Percentiles rank a stretch among this genome's conserved stretches.
Evolutionary conservation across 306 rosid species (phyloP).

Genomic region (Calophaca sinica): DNA sequence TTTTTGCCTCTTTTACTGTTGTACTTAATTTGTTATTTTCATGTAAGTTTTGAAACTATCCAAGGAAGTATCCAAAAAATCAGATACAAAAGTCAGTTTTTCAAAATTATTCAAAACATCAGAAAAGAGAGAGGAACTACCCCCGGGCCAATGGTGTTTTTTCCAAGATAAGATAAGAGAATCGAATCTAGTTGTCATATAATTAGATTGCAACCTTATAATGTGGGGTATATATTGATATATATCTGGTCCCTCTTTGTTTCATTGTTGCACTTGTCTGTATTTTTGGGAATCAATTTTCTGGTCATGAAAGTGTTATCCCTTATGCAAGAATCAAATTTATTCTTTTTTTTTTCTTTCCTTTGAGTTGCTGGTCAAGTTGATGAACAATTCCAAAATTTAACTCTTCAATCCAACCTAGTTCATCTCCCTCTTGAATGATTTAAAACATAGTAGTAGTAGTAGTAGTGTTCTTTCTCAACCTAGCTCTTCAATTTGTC

Average conservation of each 20-base stretch:
- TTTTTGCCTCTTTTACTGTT: neutral
- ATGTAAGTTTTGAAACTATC: slow-evolving; percentile 21
- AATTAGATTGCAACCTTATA: slow-evolving; percentile 53
- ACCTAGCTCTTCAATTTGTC: no score
- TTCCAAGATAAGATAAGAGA: slow-evolving; percentile 54
- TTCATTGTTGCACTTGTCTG: slow-evolving; percentile 45
- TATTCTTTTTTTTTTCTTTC: neutral
- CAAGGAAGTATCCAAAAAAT: slow-evolving; percentile 31
- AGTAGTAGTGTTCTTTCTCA: no score
- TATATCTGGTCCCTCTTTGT: slow-evolving; percentile 53
- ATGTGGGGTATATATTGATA: slow-evolving; percentile 50
- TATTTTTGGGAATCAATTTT: slow-evolving; percentile 30
- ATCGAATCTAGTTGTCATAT: slow-evolving; percentile 51
- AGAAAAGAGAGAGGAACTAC: slow-evolving; percentile 24
- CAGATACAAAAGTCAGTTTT: slow-evolving; percentile 7
- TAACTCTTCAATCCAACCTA: slow-evolving; percentile 25
- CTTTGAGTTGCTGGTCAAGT: neutral
- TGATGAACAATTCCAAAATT: slow-evolving; percentile 13
- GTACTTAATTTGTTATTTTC: slow-evolving; percentile 4
- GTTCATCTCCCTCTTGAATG: slow-evolving; percentile 38
- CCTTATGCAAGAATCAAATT: slow-evolving; percentile 23
- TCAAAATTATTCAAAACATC: slow-evolving; percentile 35
- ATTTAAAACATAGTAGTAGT: neutral
- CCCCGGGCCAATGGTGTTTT: slow-evolving; percentile 32
- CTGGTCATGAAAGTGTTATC: slow-evolving; percentile 36